Percentiles rank a stretch among this genome's conserved stretches.
Evolutionary conservation across 1,139 yeast species (phyloP).

Genomic region (Yarrowia galli): DNA sequence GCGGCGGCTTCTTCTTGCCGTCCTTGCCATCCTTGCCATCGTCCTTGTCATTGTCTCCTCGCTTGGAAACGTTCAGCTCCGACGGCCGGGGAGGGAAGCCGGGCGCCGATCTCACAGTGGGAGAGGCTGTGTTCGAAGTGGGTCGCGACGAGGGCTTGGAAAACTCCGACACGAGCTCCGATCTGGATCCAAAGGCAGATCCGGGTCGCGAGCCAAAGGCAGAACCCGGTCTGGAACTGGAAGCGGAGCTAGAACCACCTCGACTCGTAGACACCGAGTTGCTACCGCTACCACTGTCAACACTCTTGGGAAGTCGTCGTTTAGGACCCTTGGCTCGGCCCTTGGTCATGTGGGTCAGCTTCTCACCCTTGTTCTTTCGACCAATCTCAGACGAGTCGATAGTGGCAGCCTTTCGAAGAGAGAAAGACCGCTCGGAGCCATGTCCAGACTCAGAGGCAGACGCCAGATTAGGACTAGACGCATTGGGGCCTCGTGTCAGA

Average conservation of each 20-base stretch:
- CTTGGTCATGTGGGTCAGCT: constrained; percentile 66
- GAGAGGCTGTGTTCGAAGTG: constrained; percentile 14
- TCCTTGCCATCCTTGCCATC: background rate
- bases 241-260: background rate
- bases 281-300: constrained; percentile 45
- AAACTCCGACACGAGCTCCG: background rate
- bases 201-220: background rate
- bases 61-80: constrained; percentile 39
- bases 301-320: constrained; percentile 65
- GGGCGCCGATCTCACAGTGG: constrained; percentile 10
- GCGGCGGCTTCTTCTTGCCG: constrained; percentile 43
- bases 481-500: constrained; percentile 17
- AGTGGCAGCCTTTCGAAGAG: constrained; percentile 47
- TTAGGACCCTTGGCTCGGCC: constrained; percentile 76
- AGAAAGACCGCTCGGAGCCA: constrained; percentile 32
- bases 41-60: constrained; percentile 16
- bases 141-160: constrained; percentile 12
- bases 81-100: constrained; percentile 21
- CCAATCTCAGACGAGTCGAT: constrained; percentile 46
- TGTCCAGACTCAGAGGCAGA: background rate
- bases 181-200: background rate
- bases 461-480: constrained; percentile 24
- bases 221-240: background rate
- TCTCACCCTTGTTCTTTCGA: constrained; percentile 38
- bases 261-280: too few relatives aligned